These are phyloP conservation scores for Cyberlindnera xishuangbannaensis DNA, from an alignment of 805 yeast species.

Conservation along the genomic window DNA sequence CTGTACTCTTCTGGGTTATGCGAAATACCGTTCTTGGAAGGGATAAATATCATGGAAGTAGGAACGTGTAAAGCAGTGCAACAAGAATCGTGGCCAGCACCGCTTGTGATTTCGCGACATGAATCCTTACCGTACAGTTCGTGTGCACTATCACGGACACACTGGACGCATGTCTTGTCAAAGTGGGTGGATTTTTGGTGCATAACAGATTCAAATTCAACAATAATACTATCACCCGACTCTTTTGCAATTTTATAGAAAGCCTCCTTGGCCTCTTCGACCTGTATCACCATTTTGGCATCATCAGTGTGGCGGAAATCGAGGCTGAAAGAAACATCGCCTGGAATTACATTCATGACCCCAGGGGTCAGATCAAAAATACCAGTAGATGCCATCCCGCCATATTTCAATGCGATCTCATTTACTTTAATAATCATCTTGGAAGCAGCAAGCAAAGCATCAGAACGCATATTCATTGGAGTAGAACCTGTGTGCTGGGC, in stretches of 20 bases:
- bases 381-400: constrained; percentile 57
- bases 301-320: constrained; percentile 55
- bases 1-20: constrained; percentile 66
- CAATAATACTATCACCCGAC: constrained; percentile 29
- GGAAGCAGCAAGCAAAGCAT: constrained; percentile 55
- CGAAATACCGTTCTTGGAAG: constrained; percentile 59
- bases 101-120: constrained; percentile 47
- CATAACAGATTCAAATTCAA: constrained; percentile 39
- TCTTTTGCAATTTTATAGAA: constrained; percentile 32
- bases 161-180: constrained; percentile 42
- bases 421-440: constrained; percentile 50
- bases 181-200: constrained; percentile 54
- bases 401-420: constrained; percentile 44
- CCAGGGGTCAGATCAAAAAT: constrained; percentile 51
- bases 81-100: constrained; percentile 75
- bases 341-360: constrained; percentile 65
- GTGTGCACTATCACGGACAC: constrained; percentile 47
- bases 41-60: constrained; percentile 71
- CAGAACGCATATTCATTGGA: constrained; percentile 54
- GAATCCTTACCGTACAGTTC: constrained; percentile 42
- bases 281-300: constrained; percentile 32
- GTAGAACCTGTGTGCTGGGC: constrained; percentile 76
- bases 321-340: constrained; percentile 49
- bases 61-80: constrained; percentile 51
- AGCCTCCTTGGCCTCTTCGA: constrained; percentile 33